Percentiles rank a stretch among this genome's conserved stretches.
phyloP scores from a whole-genome alignment of 129 eudicot genomes.

The Helianthus annuus region DNA sequence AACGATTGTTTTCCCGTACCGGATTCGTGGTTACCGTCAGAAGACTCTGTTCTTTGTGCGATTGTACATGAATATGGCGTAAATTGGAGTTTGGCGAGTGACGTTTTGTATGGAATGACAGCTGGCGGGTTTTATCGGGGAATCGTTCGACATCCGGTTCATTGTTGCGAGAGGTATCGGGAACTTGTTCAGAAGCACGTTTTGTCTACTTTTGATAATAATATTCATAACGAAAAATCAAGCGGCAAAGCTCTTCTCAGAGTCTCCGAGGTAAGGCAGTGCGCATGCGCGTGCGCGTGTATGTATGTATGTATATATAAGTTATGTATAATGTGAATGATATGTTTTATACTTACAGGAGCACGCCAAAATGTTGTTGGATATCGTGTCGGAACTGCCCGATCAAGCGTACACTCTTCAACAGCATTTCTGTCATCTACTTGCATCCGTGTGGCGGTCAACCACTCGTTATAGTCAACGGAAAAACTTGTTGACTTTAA shows the following conservation, averaged over 20 bases:
- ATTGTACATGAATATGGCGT: slow-evolving; percentile 89
- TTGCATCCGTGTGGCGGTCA: slow-evolving; percentile 67
- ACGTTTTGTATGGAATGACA: slow-evolving; percentile 71
- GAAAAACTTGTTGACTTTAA: slow-evolving; percentile 24
- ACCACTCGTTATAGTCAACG: slow-evolving; percentile 27
- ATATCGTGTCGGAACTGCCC: slow-evolving; percentile 64
- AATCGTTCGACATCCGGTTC: slow-evolving; percentile 80
- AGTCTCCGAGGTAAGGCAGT: slow-evolving; percentile 80
- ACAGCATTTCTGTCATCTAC: slow-evolving; percentile 74
- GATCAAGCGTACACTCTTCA: slow-evolving; percentile 82
- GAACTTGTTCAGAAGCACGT: slow-evolving; percentile 82
- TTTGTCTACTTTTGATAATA: slow-evolving; percentile 52
- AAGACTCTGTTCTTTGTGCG: slow-evolving; percentile 86
- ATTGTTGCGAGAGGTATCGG: slow-evolving; percentile 96
- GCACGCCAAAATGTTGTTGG: slow-evolving; percentile 68
- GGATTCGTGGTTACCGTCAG: slow-evolving; percentile 77
- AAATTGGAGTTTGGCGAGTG: slow-evolving; percentile 91
- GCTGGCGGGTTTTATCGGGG: slow-evolving; percentile 87
- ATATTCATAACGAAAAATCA: slow-evolving; percentile 61
- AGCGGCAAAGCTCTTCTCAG: slow-evolving; percentile 72
- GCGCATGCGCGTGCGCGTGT: not conserved
- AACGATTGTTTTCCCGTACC: slow-evolving; percentile 71
- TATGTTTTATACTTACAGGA: slow-evolving; percentile 48
- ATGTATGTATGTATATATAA: no score
- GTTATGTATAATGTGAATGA: not conserved